Evolutionary conservation across 2,329 filamentous ascomycete genomes (phyloP), one percentile per base, ranked within the genome.

Genomic region (Epichloe typhina): DNA sequence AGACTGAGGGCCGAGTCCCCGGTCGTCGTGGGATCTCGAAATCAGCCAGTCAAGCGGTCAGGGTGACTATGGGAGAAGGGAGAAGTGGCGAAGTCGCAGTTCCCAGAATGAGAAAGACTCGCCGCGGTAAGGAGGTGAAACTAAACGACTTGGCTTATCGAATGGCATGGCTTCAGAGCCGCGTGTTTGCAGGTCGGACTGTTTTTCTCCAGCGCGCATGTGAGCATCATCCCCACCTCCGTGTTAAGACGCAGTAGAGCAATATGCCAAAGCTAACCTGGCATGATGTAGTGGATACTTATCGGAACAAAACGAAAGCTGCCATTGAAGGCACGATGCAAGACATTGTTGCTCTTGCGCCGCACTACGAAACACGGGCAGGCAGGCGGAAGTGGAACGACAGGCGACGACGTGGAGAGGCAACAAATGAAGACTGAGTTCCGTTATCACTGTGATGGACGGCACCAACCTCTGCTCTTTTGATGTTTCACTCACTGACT

Each of bases 91-190:
- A 88, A 61, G 74, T 94, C 38, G 78, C 82, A 2, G 83, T 94
- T 40, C 88, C 90, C 26, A 77, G 82, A 52, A 82, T 89, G 66
- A 82, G 82, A 47, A 82, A 79, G 62, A 72, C 74, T 43, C 79
- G 81, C 57, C 80, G 88, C 47, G 79, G 76, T 47, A 93, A 88
- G 70, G 91, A 97, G 64, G 82, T 93, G n/a, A 80, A 87, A 46
- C 72, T 97, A 54, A 97, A 97, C 63, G 90, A 97, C 62, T 72
- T 97, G 44, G 91, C 89, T 2, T 95, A 94, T 66, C 82, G 91
- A 45, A 94, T 98, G 86, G 90, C 88, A 46, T 98, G 93, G 91
- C 83, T 90, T 50, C 91, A 97, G 70, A 93, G 89, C 65, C 78
- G 91, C 61, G 87, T 91, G 11, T 96, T 97, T 71, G 84, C 89